phyloP scores from a whole-genome alignment of 352 stramenopile genomes.

The Phytophthora citricola region DNA sequence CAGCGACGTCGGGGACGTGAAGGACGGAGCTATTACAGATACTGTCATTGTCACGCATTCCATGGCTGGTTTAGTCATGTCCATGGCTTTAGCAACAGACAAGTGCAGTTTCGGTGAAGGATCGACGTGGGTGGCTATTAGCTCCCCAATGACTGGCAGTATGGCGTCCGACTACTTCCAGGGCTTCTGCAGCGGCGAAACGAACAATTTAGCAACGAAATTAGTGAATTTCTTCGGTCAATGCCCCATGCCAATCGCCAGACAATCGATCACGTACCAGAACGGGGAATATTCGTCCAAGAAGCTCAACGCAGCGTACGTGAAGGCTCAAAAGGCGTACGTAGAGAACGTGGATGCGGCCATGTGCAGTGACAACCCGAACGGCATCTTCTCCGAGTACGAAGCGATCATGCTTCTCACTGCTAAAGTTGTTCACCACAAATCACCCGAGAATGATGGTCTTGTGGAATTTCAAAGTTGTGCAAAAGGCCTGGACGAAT shows the following conservation, averaged over 20 bases:
- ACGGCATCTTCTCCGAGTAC: conserved; percentile 42
- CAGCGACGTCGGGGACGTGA: conserved; percentile 11
- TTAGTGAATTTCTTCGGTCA: conserved; percentile 36
- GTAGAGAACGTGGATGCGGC: conserved; percentile 38
- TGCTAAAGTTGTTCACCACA: conserved; percentile 30
- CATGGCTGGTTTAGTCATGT: conserved; percentile 26
- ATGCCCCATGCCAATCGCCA: conserved; percentile 35
- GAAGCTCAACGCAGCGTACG: conserved; percentile 35
- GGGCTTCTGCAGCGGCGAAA: conserved; percentile 35
- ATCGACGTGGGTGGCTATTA: conserved; percentile 40
- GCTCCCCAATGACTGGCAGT: conserved; percentile 29
- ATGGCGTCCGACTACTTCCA: conserved; percentile 43
- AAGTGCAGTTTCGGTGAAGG: conserved; percentile 32
- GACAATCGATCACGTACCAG: conserved; percentile 39
- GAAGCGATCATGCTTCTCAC: conserved; percentile 25
- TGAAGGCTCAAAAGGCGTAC: conserved; percentile 38
- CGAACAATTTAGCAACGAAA: conserved; percentile 1
- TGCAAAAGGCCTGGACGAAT: conserved; percentile 28
- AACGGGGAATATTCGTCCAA: conserved; percentile 24
- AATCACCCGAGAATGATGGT: conserved; percentile 41
- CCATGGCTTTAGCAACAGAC: conserved; percentile 23
- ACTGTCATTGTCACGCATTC: conserved; percentile 32
- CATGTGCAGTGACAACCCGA: conserved; percentile 46
- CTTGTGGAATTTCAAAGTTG: conserved; percentile 62
- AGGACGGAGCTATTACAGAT: conserved; percentile 10